Conservation (phyloP, 2,329 filamentous ascomycete genomes). For the Verticillium isaacii region DNA sequence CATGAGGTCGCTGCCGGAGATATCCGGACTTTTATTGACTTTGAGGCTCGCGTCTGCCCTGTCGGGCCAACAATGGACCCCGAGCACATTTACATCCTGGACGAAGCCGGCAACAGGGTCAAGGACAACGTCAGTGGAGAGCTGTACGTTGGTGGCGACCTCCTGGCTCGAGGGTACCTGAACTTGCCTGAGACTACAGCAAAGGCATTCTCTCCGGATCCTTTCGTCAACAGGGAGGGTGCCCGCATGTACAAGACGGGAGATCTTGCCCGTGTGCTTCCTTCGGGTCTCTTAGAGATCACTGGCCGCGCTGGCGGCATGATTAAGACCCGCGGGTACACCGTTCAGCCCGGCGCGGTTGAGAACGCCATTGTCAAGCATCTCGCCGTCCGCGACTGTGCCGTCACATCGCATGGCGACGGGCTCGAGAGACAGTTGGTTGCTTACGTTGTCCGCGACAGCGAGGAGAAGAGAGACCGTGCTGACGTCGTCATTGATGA, state of each 20-base stretch:
- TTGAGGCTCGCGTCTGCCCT: constrained; percentile 63
- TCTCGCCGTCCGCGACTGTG: constrained; percentile 66
- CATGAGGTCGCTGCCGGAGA: constrained; percentile 77
- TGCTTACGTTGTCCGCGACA: constrained; percentile 69
- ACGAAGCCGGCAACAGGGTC: constrained; percentile 63
- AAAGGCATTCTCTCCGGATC: constrained; percentile 64
- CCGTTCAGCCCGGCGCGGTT: constrained; percentile 71
- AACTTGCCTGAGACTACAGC: constrained; percentile 76
- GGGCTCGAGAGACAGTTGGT: constrained; percentile 71
- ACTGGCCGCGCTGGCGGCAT: constrained; percentile 72
- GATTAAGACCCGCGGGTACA: constrained; percentile 79
- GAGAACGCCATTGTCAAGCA: constrained; percentile 67
- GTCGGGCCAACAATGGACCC: constrained; percentile 67
- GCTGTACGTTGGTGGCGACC: constrained; percentile 68
- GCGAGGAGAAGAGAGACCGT: constrained; percentile 51
- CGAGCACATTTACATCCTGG: constrained; percentile 66
- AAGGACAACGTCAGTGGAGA: constrained; percentile 62
- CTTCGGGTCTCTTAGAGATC: constrained; percentile 67
- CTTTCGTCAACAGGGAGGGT: constrained; percentile 53
- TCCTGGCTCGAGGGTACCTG: constrained; percentile 72
- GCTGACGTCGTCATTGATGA: constrained; percentile 63
- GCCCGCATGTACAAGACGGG: constrained; percentile 72
- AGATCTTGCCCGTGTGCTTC: constrained; percentile 62
- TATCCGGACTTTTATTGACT: constrained; percentile 61
- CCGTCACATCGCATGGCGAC: constrained; percentile 69